Percentiles rank a stretch among this genome's conserved stretches.
phyloP scores from a whole-genome alignment of 2,329 filamentous ascomycete species.

The Xylariomycetidae sp. region DNA sequence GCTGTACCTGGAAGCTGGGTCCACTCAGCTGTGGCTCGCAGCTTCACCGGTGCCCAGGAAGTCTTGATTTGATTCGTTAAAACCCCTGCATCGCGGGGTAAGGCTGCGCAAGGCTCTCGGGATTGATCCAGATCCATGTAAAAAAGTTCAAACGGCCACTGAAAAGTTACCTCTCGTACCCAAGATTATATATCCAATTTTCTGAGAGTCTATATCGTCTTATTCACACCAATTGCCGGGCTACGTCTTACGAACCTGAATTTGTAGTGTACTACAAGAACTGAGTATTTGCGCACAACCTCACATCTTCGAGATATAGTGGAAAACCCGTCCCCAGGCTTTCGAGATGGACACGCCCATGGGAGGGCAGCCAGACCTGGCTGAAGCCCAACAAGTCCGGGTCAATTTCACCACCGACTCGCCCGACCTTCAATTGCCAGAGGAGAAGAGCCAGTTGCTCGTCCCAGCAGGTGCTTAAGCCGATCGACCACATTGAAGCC shows the following conservation, averaged over 20 bases:
- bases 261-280: no score
- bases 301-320: no score
- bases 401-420: constrained; percentile 63
- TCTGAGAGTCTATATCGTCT: no score
- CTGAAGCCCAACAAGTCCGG: constrained; percentile 47
- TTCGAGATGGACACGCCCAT: constrained; percentile 18
- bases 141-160: constrained; percentile 10
- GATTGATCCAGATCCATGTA: constrained; percentile 6
- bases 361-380: constrained; percentile 18
- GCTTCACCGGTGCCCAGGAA: no score
- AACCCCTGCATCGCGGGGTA: constrained; percentile 22
- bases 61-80: constrained; percentile 11
- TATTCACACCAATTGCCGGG: no score
- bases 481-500: neutral
- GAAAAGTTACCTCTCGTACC: no score
- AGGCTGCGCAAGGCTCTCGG: constrained; percentile 17
- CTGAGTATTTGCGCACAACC: no score
- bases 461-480: constrained; percentile 48
- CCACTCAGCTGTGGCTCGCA: no score
- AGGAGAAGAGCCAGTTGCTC: constrained; percentile 55
- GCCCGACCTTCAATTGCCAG: constrained; percentile 55
- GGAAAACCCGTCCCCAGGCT: neutral
- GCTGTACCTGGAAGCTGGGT: no score
- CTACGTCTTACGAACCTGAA: no score
- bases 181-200: constrained; percentile 1